These are phyloP conservation scores for Zoysia matrella DNA, from an alignment of 202 grass and related monocot species.

Conservation along the genomic window DNA sequence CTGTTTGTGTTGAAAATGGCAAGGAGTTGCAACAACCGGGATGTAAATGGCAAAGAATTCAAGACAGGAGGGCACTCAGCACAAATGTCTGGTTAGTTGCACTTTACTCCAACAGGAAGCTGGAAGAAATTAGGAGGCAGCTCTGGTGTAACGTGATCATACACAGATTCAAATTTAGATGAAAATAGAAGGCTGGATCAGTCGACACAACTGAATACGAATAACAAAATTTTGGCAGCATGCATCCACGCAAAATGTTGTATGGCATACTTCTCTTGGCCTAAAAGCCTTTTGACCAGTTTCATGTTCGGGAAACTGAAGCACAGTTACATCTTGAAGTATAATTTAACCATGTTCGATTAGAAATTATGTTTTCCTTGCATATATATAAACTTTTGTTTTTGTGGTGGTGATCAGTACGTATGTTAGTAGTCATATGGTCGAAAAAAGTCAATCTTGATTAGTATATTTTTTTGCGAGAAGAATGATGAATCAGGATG, in stretches of 20 bases:
- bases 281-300: too few relatives aligned
- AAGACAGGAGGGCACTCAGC: conserved; percentile 22
- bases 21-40: conserved; percentile 57
- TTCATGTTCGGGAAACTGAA: too few relatives aligned
- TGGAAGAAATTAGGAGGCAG: conserved; percentile 37
- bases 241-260: too few relatives aligned
- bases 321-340: too few relatives aligned
- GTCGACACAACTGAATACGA: neutral
- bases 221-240: too few relatives aligned
- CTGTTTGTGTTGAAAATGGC: conserved; percentile 39
- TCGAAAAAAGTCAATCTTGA: neutral
- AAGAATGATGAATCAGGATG: too few relatives aligned
- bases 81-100: conserved; percentile 43
- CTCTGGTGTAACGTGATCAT: conserved; percentile 12
- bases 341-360: too few relatives aligned
- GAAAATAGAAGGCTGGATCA: neutral
- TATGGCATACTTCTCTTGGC: too few relatives aligned
- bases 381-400: too few relatives aligned
- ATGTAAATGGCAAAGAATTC: conserved; percentile 39
- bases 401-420: too few relatives aligned
- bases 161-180: conserved; percentile 3
- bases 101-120: conserved; percentile 39
- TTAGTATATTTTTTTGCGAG: too few relatives aligned
- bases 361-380: too few relatives aligned
- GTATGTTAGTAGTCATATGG: neutral